Evolutionary conservation across 2,329 filamentous ascomycete genomes (phyloP), one percentile per base, ranked within the genome.

Genomic region (Dactylellina haptotyla): DNA sequence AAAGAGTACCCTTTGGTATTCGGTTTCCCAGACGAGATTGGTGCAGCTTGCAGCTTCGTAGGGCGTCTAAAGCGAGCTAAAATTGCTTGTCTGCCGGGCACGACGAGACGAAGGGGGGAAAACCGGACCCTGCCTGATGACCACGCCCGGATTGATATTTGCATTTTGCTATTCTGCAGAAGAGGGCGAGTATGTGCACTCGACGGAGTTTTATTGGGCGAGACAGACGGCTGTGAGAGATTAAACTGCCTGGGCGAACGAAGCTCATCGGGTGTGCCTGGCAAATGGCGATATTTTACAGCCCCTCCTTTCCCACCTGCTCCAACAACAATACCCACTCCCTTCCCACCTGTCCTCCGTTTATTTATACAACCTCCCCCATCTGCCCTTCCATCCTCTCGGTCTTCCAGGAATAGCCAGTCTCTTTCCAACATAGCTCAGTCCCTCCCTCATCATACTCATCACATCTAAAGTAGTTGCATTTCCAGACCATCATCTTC

Each of bases 251-350:
- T 26, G 30, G n/a, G 4, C 37, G 14, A 9, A 9, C 18, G 54
- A 45, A 58, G 54, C 54, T 58, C 54, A 58, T 58, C 54, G 28
- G 10, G 26, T 48, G 45, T 4, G 18, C 4, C 4, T 6, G 14
- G 32, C 6, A 9, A 20, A 26, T 30, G 26, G 5, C n/a, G 48
- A 34, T 53, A 32, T 32, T 53, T 30, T 18, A 28, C 57, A 50
- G 48, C 63, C 63, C 63, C 63, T 67, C 63, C 63, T 67, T 58
- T 58, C 16, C 16, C 41, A 8, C 14, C 14, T 34, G n/a, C n/a
- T n/a, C n/a, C n/a, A n/a, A n/a, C n/a, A n/a, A n/a, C n/a, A n/a
- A n/a, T n/a, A n/a, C n/a, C 12, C 8, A 6, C 3, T 20, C 41
- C 41, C 10, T 20, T 18, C 18, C n/a, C 4, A 18, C 23, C 41